A percentile compares a stretch with the other conserved stretches of the same genome.
phyloP scores from a whole-genome alignment of 1,284 basidiomycete genomes.

The Ceratobasidium sp. region DNA sequence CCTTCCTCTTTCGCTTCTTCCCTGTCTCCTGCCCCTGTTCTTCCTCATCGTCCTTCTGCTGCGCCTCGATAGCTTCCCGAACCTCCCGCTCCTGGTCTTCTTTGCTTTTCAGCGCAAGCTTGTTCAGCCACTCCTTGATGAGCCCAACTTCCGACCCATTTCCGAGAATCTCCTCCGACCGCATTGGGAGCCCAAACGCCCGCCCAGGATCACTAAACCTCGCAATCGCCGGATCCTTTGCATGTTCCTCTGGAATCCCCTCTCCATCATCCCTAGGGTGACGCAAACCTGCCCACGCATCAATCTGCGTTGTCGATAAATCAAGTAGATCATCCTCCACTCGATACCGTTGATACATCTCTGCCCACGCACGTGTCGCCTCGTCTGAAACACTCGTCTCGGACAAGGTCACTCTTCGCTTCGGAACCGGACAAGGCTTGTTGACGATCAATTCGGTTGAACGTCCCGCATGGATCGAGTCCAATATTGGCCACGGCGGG shows the following conservation, averaged over 20 bases:
- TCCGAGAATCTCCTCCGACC: conserved; percentile 77
- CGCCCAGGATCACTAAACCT: conserved; percentile 10
- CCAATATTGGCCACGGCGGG: conserved; percentile 20
- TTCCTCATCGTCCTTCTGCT: conserved; percentile 6
- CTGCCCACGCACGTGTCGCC: conserved; percentile 17
- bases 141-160: conserved; percentile 77
- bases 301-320: conserved; percentile 3
- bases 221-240: conserved; percentile 27
- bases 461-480: conserved; percentile 1
- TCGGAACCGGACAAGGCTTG: conserved; percentile 2
- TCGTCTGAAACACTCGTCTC: conserved; percentile 5
- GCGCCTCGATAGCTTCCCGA: conserved; percentile 10
- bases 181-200: conserved; percentile 56
- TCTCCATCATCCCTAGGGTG: not conserved
- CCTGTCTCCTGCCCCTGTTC: conserved; percentile 39
- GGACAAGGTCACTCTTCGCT: not conserved
- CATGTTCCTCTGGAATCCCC: conserved; percentile 22
- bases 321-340: conserved; percentile 9
- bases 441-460: not conserved
- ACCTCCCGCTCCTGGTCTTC: conserved; percentile 39
- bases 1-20: conserved; percentile 43
- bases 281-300: conserved; percentile 9
- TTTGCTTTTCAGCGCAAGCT: conserved; percentile 63
- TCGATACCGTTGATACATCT: conserved; percentile 4
- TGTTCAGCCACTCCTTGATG: conserved; percentile 80